Base-by-base conservation (phyloP, 139 green algal species). In the Dunaliella primolecta region DNA sequence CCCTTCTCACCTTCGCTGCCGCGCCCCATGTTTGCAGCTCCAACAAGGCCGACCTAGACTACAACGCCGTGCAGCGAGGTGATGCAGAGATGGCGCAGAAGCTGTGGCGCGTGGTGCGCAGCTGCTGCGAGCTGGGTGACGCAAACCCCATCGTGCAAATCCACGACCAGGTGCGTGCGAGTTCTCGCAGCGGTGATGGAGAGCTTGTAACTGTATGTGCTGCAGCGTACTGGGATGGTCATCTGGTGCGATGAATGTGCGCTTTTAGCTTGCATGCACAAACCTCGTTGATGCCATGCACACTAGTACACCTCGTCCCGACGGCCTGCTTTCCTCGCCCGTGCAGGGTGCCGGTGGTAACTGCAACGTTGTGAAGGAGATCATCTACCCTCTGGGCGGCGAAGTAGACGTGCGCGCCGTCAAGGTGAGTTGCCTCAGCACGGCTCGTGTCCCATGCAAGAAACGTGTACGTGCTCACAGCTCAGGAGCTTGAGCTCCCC, bases 351-450 rank as follows among this genome's bases (percentile, higher is more conserved):
- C 97, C 2, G 97, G 97, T 81, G 97, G 97, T 84, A 99, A 99
- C 92, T 99, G 97, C 94, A 99, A 99, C 89, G 96, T 99, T 78
- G 95, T 99, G 30, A 99, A 99, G 94, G 97, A 99, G 92, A 98
- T 99, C 90, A 98, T 99, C 85, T 98, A 99, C 94, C 97, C 96
- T 2, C 91, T 98, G 84, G 97, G 97, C 21, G 78, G 93, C 0
- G 83, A 97, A 86, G 98, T 99, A 72, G 95, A 99, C 89, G 94
- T 99, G 74, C 94, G 95, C 36, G 90, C 90, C 34, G 92, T 97
- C 57, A 93, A 90, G 84, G 85, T 93, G 7, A 32, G 82, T 7
- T 46, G 37, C 25, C 37, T 38, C 25, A 36, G 35, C 30, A 35
- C n/a, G n/a, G 20, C 15, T 38, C 2, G 21, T 55, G 20, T 70